Percentiles rank a stretch among this genome's conserved stretches.
Evolutionary conservation across 23 red algal genomes (phyloP).

Genomic region (Agarophyton chilense): DNA sequence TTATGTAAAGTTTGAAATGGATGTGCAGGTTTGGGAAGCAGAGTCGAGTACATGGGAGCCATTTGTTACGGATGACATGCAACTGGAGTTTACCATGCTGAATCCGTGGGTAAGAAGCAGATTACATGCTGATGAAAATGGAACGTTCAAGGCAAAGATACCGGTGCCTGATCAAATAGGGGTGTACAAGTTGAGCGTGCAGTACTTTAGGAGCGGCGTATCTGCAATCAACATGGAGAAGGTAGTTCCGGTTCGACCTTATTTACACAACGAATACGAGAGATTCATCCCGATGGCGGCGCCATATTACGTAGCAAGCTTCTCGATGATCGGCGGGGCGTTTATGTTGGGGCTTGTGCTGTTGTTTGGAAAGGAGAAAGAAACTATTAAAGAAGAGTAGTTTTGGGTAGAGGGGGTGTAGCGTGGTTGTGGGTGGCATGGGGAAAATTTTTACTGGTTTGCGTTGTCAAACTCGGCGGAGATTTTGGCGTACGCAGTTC

Average conservation of each 20-base stretch:
- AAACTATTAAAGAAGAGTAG: conserved; percentile 22
- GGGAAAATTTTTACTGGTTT: not conserved
- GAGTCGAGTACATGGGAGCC: conserved; percentile 53
- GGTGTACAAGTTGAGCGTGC: conserved; percentile 85
- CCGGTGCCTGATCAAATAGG: conserved; percentile 81
- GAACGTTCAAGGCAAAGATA: conserved; percentile 65
- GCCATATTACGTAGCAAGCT: conserved; percentile 88
- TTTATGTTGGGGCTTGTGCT: conserved; percentile 75
- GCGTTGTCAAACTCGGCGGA: conserved; percentile 41
- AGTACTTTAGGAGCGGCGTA: conserved; percentile 84
- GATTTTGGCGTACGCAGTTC: conserved; percentile 9
- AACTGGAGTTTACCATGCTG: conserved; percentile 92
- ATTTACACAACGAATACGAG: conserved; percentile 96
- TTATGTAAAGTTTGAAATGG: conserved; percentile 66
- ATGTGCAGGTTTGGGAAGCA: conserved; percentile 81
- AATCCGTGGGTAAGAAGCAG: conserved; percentile 83
- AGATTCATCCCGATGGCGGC: conserved; percentile 90
- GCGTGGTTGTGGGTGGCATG: no score
- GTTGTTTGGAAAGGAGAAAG: conserved; percentile 46
- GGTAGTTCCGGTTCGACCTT: conserved; percentile 85
- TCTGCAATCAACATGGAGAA: conserved; percentile 53
- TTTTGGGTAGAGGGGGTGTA: no score
- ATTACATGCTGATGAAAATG: not conserved
- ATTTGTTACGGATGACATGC: conserved; percentile 71
- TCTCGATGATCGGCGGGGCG: conserved; percentile 73